Evolutionary conservation across 257 asterid species (phyloP).

Genomic region (Solanum piurae): DNA sequence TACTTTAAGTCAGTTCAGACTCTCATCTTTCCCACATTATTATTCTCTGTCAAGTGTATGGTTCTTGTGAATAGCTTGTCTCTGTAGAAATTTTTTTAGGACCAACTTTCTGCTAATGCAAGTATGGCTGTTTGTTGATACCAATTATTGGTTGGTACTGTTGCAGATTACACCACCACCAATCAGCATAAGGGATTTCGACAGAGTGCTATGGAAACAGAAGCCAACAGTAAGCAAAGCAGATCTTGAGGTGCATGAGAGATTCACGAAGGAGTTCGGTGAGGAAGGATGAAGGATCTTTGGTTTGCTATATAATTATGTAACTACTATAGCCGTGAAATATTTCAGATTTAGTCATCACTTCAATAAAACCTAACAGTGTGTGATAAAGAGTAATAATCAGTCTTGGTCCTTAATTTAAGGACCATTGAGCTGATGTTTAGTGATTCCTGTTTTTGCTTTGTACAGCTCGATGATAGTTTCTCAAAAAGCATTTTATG

Average conservation of each 20-base stretch:
- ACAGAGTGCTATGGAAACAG: slow-evolving; percentile 26
- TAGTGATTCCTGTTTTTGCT: not conserved
- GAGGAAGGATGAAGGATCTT: slow-evolving; percentile 25
- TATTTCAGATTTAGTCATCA: not conserved
- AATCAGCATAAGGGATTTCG: slow-evolving; percentile 25
- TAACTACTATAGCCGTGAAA: not conserved
- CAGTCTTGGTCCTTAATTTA: not conserved
- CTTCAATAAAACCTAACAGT: not conserved
- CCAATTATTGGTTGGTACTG: not conserved
- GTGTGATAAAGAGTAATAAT: not conserved
- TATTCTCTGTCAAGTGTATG: not conserved
- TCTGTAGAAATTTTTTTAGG: not conserved
- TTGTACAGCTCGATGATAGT: not conserved
- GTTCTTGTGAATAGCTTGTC: not conserved
- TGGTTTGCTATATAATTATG: not conserved
- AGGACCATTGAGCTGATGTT: not conserved
- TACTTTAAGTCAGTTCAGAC: not conserved
- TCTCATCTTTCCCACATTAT: not conserved
- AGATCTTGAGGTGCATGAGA: slow-evolving; percentile 35
- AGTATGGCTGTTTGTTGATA: not conserved
- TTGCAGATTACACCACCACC: slow-evolving; percentile 32
- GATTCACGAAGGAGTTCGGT: slow-evolving; percentile 38
- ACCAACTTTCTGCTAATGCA: not conserved
- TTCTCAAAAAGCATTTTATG: not conserved
- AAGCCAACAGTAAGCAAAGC: slow-evolving; percentile 33